phyloP scores from a whole-genome alignment of 75 land plant genomes.

The Adiantum capillusveneris region DNA sequence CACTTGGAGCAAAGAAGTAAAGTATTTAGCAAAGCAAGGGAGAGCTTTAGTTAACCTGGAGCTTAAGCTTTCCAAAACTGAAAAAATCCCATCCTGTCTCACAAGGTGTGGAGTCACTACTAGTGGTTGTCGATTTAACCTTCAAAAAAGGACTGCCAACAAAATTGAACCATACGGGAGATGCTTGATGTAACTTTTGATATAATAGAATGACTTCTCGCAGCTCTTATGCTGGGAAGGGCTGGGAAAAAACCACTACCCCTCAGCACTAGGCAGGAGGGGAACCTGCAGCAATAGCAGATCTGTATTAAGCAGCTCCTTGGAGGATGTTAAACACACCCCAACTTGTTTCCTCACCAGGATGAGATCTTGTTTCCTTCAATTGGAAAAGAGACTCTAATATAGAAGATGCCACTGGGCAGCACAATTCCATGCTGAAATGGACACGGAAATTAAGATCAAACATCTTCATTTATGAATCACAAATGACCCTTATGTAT shows the following conservation, averaged over 20 bases:
- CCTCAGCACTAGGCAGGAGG: neutral
- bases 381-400: neutral
- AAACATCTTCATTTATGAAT: too few species aligned
- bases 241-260: neutral
- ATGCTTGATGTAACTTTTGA: neutral
- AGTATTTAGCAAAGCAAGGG: too few species aligned
- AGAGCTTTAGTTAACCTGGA: too few species aligned
- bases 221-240: neutral
- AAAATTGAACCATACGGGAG: neutral
- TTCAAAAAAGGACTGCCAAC: too few species aligned
- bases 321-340: neutral
- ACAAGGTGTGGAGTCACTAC: too few species aligned
- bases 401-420: neutral
- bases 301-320: neutral
- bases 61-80: neutral
- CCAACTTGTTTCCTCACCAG: neutral
- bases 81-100: constrained; percentile 3
- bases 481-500: too few species aligned
- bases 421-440: neutral
- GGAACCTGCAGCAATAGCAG: neutral
- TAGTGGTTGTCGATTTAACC: too few species aligned
- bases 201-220: neutral
- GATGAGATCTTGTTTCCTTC: neutral
- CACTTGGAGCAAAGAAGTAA: too few species aligned
- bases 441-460: too few species aligned